Percentiles rank a stretch among this genome's conserved stretches.
phyloP scores from a whole-genome alignment of 2,329 filamentous ascomycete genomes.

The Penicillium frequentans region DNA sequence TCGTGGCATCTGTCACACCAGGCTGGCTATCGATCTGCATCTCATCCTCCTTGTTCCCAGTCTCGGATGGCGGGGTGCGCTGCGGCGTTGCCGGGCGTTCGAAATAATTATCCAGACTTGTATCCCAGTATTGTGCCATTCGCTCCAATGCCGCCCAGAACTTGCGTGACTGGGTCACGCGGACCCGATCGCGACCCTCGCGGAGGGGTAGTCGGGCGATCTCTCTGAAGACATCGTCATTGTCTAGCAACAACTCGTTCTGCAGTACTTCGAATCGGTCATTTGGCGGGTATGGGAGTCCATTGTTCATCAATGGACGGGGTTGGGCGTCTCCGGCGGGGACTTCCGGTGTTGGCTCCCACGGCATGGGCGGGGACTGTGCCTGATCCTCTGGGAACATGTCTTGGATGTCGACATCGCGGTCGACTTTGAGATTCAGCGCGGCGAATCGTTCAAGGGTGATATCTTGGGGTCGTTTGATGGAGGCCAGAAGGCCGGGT shows the following conservation, averaged over 20 bases:
- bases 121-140: slow-evolving; percentile 64
- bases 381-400: slow-evolving; percentile 39
- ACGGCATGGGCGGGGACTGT: slow-evolving; percentile 39
- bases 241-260: slow-evolving; percentile 55
- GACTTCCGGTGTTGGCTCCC: slow-evolving; percentile 26
- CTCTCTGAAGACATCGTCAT: slow-evolving; percentile 59
- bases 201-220: slow-evolving; percentile 50
- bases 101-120: slow-evolving; percentile 57
- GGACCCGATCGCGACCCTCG: slow-evolving; percentile 48
- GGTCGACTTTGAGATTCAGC: slow-evolving; percentile 43
- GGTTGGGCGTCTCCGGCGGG: slow-evolving; percentile 28
- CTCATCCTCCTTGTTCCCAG: slow-evolving; percentile 16
- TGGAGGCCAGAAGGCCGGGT: slow-evolving; percentile 45
- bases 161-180: slow-evolving; percentile 57
- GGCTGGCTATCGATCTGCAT: slow-evolving; percentile 23
- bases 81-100: slow-evolving; percentile 35
- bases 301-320: slow-evolving; percentile 46
- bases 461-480: slow-evolving; percentile 44
- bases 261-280: slow-evolving; percentile 51
- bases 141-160: slow-evolving; percentile 62
- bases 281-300: slow-evolving; percentile 47
- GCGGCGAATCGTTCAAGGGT: slow-evolving; percentile 38
- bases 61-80: slow-evolving; percentile 18
- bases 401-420: slow-evolving; percentile 34
- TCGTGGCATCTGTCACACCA: slow-evolving; percentile 15